Evolutionary conservation across 2,329 filamentous ascomycete species (phyloP).

Genomic region (Xylaria sp.): DNA sequence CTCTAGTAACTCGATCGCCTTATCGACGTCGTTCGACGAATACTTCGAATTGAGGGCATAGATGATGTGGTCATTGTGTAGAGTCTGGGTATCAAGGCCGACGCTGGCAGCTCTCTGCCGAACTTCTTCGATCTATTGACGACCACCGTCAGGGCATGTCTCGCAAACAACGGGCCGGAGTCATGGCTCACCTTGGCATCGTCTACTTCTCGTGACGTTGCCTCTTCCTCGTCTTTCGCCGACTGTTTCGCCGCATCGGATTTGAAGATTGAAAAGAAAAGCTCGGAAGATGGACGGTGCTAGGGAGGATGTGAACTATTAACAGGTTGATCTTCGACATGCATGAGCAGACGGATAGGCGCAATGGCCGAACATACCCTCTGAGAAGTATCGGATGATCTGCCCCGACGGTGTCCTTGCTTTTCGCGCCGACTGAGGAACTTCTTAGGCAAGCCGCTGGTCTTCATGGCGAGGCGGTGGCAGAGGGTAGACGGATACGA

Average conservation of each 20-base stretch:
- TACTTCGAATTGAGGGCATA: conserved; percentile 69
- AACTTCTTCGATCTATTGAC: conserved; percentile 49
- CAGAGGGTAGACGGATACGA: conserved; percentile 20
- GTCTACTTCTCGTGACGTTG: conserved; percentile 58
- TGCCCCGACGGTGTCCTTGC: conserved; percentile 64
- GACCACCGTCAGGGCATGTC: conserved; percentile 28
- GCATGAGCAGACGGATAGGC: neutral
- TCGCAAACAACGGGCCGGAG: neutral
- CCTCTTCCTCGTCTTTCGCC: conserved; percentile 57
- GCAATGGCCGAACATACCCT: conserved; percentile 55
- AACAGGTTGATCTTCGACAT: conserved; percentile 18
- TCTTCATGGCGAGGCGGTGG: conserved; percentile 58
- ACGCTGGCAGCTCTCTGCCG: conserved; percentile 50
- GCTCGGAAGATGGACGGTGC: conserved; percentile 65
- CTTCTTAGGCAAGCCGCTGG: conserved; percentile 63
- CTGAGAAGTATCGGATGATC: conserved; percentile 63
- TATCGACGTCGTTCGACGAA: conserved; percentile 75
- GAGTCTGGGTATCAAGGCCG: conserved; percentile 53
- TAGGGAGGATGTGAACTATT: conserved; percentile 43
- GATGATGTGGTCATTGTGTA: conserved; percentile 66
- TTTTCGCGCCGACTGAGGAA: conserved; percentile 78
- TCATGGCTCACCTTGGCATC: conserved; percentile 50
- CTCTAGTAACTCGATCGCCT: conserved; percentile 78
- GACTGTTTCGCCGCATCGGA: conserved; percentile 66
- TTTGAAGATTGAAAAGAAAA: conserved; percentile 72